A percentile compares a stretch with the other conserved stretches of the same genome.
These are phyloP conservation scores for Aureobasidium mangrovei DNA, from an alignment of 2,329 filamentous ascomycete species.

Conservation along the genomic window DNA sequence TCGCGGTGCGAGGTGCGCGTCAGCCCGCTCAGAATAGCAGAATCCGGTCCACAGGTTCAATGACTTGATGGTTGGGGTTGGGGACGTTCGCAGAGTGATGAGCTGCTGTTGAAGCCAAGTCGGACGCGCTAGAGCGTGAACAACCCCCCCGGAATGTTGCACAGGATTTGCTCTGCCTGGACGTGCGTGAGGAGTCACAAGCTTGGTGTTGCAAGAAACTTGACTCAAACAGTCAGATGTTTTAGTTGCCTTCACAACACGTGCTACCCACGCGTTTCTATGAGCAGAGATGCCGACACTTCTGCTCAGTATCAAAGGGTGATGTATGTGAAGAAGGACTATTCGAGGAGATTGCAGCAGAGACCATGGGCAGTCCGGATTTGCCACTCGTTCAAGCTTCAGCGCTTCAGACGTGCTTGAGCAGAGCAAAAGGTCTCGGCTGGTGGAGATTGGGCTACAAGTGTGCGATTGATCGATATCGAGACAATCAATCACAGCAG, in stretches of 20 bases:
- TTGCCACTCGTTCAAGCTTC: too few species aligned
- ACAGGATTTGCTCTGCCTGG: not conserved
- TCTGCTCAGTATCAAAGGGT: too few species aligned
- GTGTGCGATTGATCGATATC: too few species aligned
- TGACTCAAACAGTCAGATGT: not conserved
- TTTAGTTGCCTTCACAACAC: not conserved
- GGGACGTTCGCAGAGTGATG: conserved; percentile 1
- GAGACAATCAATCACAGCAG: too few species aligned
- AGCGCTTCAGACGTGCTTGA: too few species aligned
- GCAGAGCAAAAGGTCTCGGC: too few species aligned
- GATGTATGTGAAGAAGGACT: too few species aligned
- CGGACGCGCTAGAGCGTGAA: not conserved
- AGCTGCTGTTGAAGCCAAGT: conserved; percentile 7
- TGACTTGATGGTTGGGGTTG: conserved; percentile 5
- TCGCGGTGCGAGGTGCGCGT: not conserved
- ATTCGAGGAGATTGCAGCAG: too few species aligned
- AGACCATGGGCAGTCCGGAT: too few species aligned
- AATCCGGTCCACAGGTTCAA: not conserved
- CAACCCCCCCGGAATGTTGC: not conserved
- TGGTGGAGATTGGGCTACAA: too few species aligned
- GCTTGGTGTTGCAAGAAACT: not conserved
- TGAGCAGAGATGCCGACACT: too few species aligned
- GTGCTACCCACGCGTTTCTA: too few species aligned
- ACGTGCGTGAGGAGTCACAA: not conserved
- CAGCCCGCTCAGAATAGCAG: not conserved